Conservation (phyloP, 331 rosid species). For the Malus hybrid region DNA sequence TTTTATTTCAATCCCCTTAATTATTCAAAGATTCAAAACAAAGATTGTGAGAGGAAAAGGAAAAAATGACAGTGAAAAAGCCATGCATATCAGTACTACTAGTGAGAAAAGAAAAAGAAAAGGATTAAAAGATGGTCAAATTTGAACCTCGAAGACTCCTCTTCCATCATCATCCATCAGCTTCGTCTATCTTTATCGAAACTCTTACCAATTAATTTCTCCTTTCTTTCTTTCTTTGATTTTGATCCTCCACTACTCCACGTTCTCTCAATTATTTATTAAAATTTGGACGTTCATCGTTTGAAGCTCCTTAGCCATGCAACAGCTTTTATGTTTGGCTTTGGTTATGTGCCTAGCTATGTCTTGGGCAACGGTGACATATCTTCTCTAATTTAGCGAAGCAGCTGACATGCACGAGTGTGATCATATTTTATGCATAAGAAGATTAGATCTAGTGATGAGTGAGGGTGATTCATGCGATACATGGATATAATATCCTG, state of each 20-base stretch:
- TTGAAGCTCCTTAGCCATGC: conserved; percentile 6
- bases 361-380: not conserved
- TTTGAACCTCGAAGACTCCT: conserved; percentile 78
- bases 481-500: not conserved
- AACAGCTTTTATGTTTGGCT: conserved; percentile 3
- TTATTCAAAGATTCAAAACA: conserved; percentile 19
- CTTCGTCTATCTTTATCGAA: conserved; percentile 97
- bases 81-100: conserved; percentile 25
- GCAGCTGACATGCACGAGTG: conserved; percentile 14
- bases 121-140: conserved; percentile 82
- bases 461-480: not conserved
- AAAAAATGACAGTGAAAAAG: conserved; percentile 72
- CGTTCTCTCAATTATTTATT: conserved; percentile 20
- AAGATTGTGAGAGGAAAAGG: conserved; percentile 26
- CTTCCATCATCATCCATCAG: conserved; percentile 67
- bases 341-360: not conserved
- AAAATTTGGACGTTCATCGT: conserved; percentile 12
- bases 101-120: conserved; percentile 46
- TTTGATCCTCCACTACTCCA: conserved; percentile 38
- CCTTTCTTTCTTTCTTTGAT: conserved; percentile 38
- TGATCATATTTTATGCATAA: not conserved
- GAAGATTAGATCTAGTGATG: not conserved
- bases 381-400: not conserved
- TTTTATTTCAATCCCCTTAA: conserved; percentile 1
- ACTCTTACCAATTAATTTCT: conserved; percentile 47